These are phyloP conservation scores for Rosa lucieae DNA, from an alignment of 306 rosid species.

Conservation along the genomic window DNA sequence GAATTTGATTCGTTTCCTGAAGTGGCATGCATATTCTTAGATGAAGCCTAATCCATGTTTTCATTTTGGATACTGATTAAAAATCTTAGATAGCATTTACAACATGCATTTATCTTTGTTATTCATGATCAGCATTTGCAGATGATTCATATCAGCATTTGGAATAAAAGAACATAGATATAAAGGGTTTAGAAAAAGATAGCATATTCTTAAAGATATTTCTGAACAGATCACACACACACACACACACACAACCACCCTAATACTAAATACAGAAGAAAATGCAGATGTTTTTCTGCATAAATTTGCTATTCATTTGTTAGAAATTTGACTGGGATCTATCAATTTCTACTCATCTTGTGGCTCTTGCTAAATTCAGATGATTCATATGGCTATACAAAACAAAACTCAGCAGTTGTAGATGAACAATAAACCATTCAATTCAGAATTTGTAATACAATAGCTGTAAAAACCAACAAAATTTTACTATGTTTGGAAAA, in stretches of 20 bases:
- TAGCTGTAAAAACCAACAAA: neutral
- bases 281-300: neutral
- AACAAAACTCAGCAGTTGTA: neutral
- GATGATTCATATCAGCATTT: neutral
- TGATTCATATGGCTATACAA: neutral
- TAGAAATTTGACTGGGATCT: too few species aligned
- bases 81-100: too few species aligned
- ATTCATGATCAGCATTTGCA: too few species aligned
- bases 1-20: too few species aligned
- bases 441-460: neutral
- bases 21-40: too few species aligned
- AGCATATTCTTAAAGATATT: neutral
- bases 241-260: neutral
- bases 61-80: too few species aligned
- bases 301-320: neutral
- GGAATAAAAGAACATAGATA: neutral
- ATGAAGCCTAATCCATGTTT: too few species aligned
- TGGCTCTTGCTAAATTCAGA: neutral
- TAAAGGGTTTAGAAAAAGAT: neutral
- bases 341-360: too few species aligned
- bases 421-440: neutral
- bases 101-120: too few species aligned
- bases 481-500: neutral
- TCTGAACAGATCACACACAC: neutral
- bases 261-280: neutral